phyloP scores from a whole-genome alignment of 2,329 filamentous ascomycete genomes.

The Epichloe aotearoae region DNA sequence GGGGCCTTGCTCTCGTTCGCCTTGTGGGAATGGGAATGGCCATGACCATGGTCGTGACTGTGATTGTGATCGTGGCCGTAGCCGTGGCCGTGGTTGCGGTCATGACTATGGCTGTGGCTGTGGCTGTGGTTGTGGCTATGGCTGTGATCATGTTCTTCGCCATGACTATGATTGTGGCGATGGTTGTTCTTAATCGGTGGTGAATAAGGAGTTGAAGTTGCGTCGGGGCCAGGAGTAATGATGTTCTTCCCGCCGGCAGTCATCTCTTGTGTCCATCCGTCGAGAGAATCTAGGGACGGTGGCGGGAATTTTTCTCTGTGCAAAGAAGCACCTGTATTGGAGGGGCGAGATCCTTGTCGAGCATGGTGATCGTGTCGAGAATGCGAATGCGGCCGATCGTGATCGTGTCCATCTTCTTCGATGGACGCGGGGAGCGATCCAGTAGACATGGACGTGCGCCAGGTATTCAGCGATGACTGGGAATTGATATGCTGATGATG shows the following conservation, averaged over 20 bases:
- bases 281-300: slow-evolving; percentile 19
- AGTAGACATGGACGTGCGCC: slow-evolving; percentile 21
- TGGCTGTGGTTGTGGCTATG: slow-evolving; percentile 17
- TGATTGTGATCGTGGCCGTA: slow-evolving; percentile 14
- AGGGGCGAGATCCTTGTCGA: slow-evolving; percentile 18
- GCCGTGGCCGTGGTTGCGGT: slow-evolving; percentile 6
- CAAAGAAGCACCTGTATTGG: slow-evolving; percentile 16
- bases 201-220: slow-evolving; percentile 15
- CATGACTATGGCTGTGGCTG: slow-evolving; percentile 9
- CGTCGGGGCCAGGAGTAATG: slow-evolving; percentile 20
- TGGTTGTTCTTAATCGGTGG: slow-evolving; percentile 9
- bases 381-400: slow-evolving; percentile 15
- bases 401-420: slow-evolving; percentile 18
- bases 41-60: slow-evolving; percentile 14
- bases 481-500: slow-evolving; percentile 30
- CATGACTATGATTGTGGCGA: slow-evolving; percentile 8
- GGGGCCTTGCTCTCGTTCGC: slow-evolving; percentile 27
- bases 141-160: slow-evolving; percentile 8
- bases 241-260: slow-evolving; percentile 28
- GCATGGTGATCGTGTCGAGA: slow-evolving; percentile 17
- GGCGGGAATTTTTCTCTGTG: slow-evolving; percentile 20
- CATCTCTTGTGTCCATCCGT: slow-evolving; percentile 28
- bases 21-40: slow-evolving; percentile 15
- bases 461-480: slow-evolving; percentile 26
- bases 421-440: slow-evolving; percentile 18